These are phyloP conservation scores for Rhodomyrtus tomentosa DNA, from an alignment of 345 rosid species.

Conservation along the genomic window DNA sequence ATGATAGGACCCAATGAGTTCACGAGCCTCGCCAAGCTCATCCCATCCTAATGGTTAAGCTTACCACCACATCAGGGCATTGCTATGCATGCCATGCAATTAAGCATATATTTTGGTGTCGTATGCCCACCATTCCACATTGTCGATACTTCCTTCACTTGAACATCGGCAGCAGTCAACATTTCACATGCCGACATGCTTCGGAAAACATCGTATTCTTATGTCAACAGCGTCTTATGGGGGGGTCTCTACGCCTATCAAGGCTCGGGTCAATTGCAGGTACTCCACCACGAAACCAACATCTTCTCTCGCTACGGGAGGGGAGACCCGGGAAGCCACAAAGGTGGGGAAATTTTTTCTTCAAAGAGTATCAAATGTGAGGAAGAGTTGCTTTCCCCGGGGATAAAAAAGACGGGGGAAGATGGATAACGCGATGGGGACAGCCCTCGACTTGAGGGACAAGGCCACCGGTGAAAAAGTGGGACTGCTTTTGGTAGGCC, in stretches of 20 bases:
- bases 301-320: neutral
- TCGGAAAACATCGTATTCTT: too few species aligned
- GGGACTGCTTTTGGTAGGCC: neutral
- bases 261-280: too few species aligned
- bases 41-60: neutral
- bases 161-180: too few species aligned
- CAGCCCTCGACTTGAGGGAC: neutral
- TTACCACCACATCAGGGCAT: neutral
- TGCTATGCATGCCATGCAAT: neutral
- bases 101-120: too few species aligned
- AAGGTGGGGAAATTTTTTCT: neutral
- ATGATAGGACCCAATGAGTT: neutral
- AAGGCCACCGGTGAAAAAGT: neutral
- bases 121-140: too few species aligned
- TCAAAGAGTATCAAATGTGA: neutral
- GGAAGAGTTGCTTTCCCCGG: neutral
- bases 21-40: neutral
- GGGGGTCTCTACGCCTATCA: too few species aligned
- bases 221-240: too few species aligned
- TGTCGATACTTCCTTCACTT: too few species aligned
- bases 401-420: neutral
- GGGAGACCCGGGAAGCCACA: neutral
- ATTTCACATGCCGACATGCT: too few species aligned
- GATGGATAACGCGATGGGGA: neutral
- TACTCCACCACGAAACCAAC: too few species aligned